A percentile compares a stretch with the other conserved stretches of the same genome.
Conservation (phyloP, 768 basidiomycete species). For the Kwoniella shandongensis region DNA sequence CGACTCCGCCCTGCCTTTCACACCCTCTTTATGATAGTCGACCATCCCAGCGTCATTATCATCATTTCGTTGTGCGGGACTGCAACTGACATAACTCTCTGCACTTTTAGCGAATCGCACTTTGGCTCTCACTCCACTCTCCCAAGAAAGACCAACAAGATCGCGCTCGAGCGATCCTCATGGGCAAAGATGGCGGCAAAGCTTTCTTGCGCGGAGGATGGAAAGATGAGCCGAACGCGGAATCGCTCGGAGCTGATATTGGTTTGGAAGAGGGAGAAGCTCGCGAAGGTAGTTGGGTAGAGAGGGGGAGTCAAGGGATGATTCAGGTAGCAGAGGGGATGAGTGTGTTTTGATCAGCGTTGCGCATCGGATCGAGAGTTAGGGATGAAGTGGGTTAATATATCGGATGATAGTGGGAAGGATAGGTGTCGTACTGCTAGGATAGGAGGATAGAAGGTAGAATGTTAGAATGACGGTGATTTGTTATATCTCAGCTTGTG, state of each 20-base stretch:
- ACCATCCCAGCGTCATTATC: no score
- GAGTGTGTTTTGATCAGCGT: slow-evolving; percentile 20
- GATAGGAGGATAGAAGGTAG: no score
- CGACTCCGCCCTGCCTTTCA: no score
- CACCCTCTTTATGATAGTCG: no score
- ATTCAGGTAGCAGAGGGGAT: slow-evolving; percentile 35
- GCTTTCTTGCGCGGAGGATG: slow-evolving; percentile 40
- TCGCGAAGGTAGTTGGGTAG: slow-evolving; percentile 26
- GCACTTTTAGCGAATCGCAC: slow-evolving; percentile 29
- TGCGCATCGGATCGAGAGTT: no score
- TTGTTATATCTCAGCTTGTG: no score
- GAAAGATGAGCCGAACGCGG: slow-evolving; percentile 39
- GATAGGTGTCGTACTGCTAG: no score
- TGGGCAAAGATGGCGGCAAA: slow-evolving; percentile 35
- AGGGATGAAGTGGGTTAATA: no score
- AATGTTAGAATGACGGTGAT: no score
- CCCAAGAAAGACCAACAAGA: slow-evolving; percentile 18
- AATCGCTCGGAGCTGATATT: slow-evolving; percentile 28
- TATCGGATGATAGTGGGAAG: no score
- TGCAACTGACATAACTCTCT: not conserved
- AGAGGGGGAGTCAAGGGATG: slow-evolving; percentile 33
- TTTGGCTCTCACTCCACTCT: slow-evolving; percentile 33
- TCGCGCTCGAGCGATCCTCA: slow-evolving; percentile 31
- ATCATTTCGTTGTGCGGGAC: not conserved
- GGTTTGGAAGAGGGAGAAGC: slow-evolving; percentile 16